Evolutionary conservation across 805 yeast genomes (phyloP), one percentile per base, ranked within the genome.

Genomic region (Spathaspora boniae): DNA sequence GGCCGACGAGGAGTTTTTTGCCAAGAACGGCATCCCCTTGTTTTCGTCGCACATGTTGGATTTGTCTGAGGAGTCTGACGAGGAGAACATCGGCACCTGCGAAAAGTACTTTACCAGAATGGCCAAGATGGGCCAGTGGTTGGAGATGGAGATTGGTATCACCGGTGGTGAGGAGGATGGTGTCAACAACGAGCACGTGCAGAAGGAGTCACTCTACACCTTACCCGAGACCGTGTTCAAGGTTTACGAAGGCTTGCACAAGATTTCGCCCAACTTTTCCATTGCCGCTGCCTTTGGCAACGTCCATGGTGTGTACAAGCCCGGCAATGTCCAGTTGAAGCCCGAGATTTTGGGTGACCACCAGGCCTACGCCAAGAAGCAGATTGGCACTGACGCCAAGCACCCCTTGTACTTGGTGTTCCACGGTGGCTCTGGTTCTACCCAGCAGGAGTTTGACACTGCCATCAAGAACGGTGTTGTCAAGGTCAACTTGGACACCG

Each of bases 151-250:
- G 78, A 93, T 93, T 65, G 98, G 98, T 81, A 93, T 93, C 81
- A 93, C 98, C 66, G 98, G 98, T 74, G 98, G 98, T 82, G 98
- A 93, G 78, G 98, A 93, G 75, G 98, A 93, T 65, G 98, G 98
- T 82, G 98, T 93, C 60, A 93, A 93, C 83, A 93, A 93, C 80
- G 94, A 91, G 71, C 76, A 80, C 66, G 96, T 86, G 50, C 78
- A 79, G 62, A 83, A 84, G 72, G 88, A 85, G 46, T 65, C 84
- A 47, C 75, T 93, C 57, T 93, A 91, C 85, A 93, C 98, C 54
- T 79, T 81, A 55, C 87, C 98, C 56, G 96, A 86, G 73, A 91
- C 96, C 53, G 96, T 93, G 38, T 93, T 64, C 72, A 80, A 78
- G 50, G 98, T 93, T 56, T 76, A 87, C 81, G 73, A 86, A 68